Base-by-base conservation (phyloP, 805 yeast genomes). In the Wickerhamiella australiensis region DNA sequence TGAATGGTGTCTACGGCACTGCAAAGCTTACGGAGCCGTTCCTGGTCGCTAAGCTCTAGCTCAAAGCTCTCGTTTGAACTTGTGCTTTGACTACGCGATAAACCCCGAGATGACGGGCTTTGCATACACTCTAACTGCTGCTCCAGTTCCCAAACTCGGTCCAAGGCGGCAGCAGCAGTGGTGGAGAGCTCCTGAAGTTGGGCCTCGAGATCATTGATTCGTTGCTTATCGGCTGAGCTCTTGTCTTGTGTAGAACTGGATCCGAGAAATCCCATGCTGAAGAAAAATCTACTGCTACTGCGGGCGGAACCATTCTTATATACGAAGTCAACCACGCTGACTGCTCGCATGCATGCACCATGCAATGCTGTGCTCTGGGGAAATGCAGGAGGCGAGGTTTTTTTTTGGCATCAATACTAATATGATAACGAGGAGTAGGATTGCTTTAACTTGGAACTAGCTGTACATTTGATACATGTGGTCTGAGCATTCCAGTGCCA, bases 81-180 rank as follows among this genome's bases (percentile, higher is more conserved):
- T 36, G 33, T 40, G 18, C 29, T 33, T 37, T 6, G 41, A 21
- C 26, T 43, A 9, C 38, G 38, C 3, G 38, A 18, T 26, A 31
- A 22, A 8, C 47, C 37, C 12, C 17, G 41, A 13, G 21, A 15
- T 8, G 20, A 8, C 50, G 50, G 33, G 42, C 26, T 26, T 37
- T 26, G 33, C 26, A 29, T 5, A 9, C 21, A 7, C 33, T 48
- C 55, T 8, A 59, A 53, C 49, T 55, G 57, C 7, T 42, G 12
- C 38, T 59, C 62, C 13, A 59, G 56, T 29, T 52, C 53, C 11
- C 57, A 46, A 2, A 59, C 62, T 4, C 60, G 47, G 37, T 59
- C 61, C 27, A 59, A 53, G 21, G 62, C 62, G 11, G 55, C 52
- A 1, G 61, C 60, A 2, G 61, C 61, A 0, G 61, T 59, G 49